A percentile compares a stretch with the other conserved stretches of the same genome.
Evolutionary conservation across 305 asterid species (phyloP).

Genomic region (Coffea humblotiana): DNA sequence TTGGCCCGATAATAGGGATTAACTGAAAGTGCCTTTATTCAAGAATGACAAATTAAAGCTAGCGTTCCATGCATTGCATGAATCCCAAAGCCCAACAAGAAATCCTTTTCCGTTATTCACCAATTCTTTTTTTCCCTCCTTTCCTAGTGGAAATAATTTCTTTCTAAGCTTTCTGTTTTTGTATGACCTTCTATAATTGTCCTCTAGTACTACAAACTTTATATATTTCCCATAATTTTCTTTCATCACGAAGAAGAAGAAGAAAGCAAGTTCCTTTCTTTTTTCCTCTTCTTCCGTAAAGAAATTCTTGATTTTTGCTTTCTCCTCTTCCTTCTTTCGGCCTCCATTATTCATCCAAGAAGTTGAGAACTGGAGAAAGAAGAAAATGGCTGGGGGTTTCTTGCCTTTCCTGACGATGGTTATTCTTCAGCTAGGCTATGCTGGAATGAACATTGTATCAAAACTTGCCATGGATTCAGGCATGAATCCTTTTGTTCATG

Average conservation of each 20-base stretch:
- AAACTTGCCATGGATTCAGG: constrained; percentile 93
- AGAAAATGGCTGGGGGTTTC: constrained; percentile 44
- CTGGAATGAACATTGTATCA: constrained; percentile 81
- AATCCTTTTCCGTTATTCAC: constrained; percentile 9
- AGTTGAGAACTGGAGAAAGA: constrained; percentile 18
- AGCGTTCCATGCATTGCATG: constrained; percentile 61
- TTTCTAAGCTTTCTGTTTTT: neutral
- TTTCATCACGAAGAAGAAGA: constrained; percentile 4
- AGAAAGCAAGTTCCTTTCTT: constrained; percentile 4
- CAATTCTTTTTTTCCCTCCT: neutral
- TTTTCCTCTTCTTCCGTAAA: neutral
- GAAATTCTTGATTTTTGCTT: neutral
- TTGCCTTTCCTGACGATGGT: constrained; percentile 65
- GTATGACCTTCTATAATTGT: constrained; percentile 12
- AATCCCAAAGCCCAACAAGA: constrained; percentile 45
- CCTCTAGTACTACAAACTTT: neutral
- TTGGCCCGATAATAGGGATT: constrained; percentile 18
- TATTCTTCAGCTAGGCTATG: constrained; percentile 75
- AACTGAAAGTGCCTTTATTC: constrained; percentile 55
- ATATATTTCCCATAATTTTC: neutral
- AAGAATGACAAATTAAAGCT: constrained; percentile 33
- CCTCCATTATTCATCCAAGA: neutral
- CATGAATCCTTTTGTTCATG: constrained; percentile 82
- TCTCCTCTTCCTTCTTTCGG: constrained; percentile 8
- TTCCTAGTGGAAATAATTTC: constrained; percentile 3